phyloP scores from a whole-genome alignment of 2,329 filamentous ascomycete genomes.

The Alternaria arborescens region DNA sequence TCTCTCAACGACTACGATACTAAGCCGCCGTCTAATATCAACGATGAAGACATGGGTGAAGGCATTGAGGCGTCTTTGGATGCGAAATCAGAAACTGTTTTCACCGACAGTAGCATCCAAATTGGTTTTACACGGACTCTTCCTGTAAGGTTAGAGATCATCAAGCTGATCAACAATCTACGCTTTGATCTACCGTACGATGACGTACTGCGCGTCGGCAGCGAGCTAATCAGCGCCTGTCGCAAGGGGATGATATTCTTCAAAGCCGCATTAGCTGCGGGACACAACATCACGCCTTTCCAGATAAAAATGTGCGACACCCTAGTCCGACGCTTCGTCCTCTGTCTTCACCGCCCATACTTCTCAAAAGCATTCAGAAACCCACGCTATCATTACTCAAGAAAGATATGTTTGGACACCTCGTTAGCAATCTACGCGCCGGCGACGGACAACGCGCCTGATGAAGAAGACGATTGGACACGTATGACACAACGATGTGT shows the following conservation, averaged over 20 bases:
- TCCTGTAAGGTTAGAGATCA: constrained; percentile 48
- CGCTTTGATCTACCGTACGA: constrained; percentile 42
- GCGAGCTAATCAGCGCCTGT: constrained; percentile 36
- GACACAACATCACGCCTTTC: constrained; percentile 32
- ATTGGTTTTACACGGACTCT: constrained; percentile 48
- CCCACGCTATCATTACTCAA: constrained; percentile 59
- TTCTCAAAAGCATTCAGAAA: constrained; percentile 54
- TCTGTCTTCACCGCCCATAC: constrained; percentile 63
- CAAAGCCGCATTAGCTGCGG: constrained; percentile 21
- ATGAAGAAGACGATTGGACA: constrained; percentile 35
- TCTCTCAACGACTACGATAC: constrained; percentile 51
- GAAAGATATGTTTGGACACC: constrained; percentile 58
- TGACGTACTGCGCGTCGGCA: constrained; percentile 37
- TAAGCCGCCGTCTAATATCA: constrained; percentile 49
- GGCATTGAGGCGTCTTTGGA: constrained; percentile 31
- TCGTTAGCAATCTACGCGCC: constrained; percentile 33
- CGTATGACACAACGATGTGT: constrained; percentile 27
- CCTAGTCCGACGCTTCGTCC: constrained; percentile 63
- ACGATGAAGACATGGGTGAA: constrained; percentile 52
- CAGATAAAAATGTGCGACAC: constrained; percentile 63
- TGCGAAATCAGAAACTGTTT: constrained; percentile 31
- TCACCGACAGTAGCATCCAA: constrained; percentile 50
- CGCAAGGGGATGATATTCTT: constrained; percentile 27
- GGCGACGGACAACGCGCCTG: constrained; percentile 10
- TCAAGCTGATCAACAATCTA: constrained; percentile 45